Evolutionary conservation across 2,329 filamentous ascomycete genomes (phyloP).

Genomic region (Pseudocercospora pini-densiflorae): DNA sequence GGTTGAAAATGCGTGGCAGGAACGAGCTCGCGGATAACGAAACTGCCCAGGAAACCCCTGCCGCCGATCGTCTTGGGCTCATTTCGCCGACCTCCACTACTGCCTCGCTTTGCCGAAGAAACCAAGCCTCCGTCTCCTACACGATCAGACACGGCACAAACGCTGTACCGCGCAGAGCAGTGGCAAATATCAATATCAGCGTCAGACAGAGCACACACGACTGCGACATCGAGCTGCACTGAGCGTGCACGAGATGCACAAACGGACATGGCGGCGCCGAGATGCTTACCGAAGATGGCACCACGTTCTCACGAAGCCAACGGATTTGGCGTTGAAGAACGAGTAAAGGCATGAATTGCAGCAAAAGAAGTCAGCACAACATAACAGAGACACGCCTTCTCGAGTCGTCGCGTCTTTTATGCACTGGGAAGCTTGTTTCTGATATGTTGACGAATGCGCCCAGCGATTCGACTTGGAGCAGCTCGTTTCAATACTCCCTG

Average conservation of each 20-base stretch:
- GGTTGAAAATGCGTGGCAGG: neutral
- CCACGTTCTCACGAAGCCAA: neutral
- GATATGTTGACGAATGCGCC: slow-evolving; percentile 5
- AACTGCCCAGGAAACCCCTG: too few species aligned
- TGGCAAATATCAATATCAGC: neutral
- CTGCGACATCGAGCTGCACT: neutral
- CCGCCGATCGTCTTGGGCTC: neutral
- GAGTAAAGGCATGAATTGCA: neutral
- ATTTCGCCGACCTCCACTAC: neutral
- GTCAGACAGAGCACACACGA: neutral
- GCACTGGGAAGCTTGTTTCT: neutral
- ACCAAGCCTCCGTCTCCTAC: neutral
- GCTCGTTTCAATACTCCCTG: neutral
- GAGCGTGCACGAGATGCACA: neutral
- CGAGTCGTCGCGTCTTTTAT: slow-evolving; percentile 3
- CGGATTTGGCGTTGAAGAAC: neutral
- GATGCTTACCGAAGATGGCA: neutral
- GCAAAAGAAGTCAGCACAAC: neutral
- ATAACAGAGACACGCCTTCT: neutral
- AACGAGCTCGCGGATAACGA: too few species aligned
- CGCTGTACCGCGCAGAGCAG: neutral
- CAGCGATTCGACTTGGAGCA: neutral
- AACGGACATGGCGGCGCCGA: neutral
- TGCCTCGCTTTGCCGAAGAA: neutral
- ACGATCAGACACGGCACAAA: neutral